These are phyloP conservation scores for Elsinoe perseae DNA, from an alignment of 2,329 filamentous ascomycete genomes.

Conservation along the genomic window DNA sequence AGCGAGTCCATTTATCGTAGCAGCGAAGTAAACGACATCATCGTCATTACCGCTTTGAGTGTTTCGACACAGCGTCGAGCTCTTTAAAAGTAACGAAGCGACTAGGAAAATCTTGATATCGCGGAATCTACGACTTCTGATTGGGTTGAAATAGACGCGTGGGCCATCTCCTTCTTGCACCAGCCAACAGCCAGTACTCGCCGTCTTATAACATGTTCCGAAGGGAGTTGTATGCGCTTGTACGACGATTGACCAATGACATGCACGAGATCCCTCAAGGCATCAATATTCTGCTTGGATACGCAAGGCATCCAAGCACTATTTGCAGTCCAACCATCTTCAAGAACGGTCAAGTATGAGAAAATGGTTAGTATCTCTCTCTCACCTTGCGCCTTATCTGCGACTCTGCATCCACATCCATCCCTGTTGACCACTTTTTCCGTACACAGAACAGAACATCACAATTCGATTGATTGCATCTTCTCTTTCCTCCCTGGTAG, in stretches of 20 bases:
- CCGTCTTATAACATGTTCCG: not conserved
- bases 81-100: not conserved
- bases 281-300: not conserved
- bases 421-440: not conserved
- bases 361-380: not conserved
- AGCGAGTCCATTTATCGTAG: too few species aligned
- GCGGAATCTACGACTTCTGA: not conserved
- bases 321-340: not conserved
- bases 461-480: too few species aligned
- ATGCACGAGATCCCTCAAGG: not conserved
- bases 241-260: not conserved
- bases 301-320: not conserved
- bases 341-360: not conserved
- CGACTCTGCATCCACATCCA: not conserved
- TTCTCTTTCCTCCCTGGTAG: too few species aligned
- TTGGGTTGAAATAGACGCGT: not conserved
- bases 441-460: not conserved
- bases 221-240: not conserved
- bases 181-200: not conserved
- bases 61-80: too few species aligned
- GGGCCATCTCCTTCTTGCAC: not conserved
- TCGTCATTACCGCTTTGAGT: too few species aligned
- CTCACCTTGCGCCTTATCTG: not conserved
- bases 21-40: too few species aligned
- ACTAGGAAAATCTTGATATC: not conserved